Evolutionary conservation across 768 basidiomycete species (phyloP).

Genomic region (Pleurotus salmoneostramineus): DNA sequence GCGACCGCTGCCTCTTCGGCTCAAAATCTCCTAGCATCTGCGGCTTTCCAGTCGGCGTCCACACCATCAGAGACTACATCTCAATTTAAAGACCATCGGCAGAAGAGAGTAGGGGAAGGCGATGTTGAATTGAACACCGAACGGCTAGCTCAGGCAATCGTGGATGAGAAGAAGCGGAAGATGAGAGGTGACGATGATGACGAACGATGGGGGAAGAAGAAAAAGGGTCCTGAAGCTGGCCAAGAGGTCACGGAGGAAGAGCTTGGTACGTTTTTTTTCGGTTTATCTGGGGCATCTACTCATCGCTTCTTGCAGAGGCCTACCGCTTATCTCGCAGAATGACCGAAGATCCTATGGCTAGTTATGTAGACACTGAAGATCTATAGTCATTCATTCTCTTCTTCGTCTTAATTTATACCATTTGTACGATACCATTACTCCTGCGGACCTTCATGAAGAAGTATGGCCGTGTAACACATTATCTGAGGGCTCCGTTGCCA

Average conservation of each 20-base stretch:
- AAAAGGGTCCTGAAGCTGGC: constrained; percentile 42
- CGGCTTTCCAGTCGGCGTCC: constrained; percentile 16
- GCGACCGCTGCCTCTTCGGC: constrained; percentile 76
- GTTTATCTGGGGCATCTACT: constrained; percentile 9
- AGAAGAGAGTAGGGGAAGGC: constrained; percentile 78
- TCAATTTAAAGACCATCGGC: constrained; percentile 39
- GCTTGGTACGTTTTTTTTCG: constrained; percentile 50
- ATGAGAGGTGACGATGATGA: constrained; percentile 51
- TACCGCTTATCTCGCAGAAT: constrained; percentile 78
- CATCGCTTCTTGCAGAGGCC: constrained; percentile 58
- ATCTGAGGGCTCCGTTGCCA: constrained; percentile 7
- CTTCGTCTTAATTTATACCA: background rate
- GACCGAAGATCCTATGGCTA: constrained; percentile 90
- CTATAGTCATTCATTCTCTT: background rate
- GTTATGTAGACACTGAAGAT: constrained; percentile 68
- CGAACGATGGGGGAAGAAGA: constrained; percentile 59
- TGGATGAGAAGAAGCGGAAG: constrained; percentile 81
- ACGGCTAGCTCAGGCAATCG: constrained; percentile 63
- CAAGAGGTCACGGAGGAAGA: constrained; percentile 85
- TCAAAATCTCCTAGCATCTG: constrained; percentile 52
- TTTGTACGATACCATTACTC: background rate
- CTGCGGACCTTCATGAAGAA: background rate
- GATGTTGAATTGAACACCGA: constrained; percentile 73
- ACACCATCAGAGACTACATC: constrained; percentile 23
- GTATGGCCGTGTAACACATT: background rate